Base-by-base conservation (phyloP, 2,329 filamentous ascomycete species). In the Leptosphaerulina australis region DNA sequence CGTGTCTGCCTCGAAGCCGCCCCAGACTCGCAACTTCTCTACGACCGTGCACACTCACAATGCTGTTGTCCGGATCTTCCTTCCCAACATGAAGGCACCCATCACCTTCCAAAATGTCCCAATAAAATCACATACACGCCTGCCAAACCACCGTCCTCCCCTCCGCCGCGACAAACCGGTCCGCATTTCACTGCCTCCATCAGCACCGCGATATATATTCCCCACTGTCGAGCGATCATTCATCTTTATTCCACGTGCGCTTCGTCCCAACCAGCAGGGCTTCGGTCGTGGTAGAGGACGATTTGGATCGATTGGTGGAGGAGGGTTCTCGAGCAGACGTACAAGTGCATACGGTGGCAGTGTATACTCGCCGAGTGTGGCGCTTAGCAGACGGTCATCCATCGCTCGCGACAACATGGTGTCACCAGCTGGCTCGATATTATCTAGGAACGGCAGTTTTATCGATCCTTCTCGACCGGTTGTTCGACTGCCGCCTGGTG, bases 81-180 rank as follows among this genome's bases (percentile, higher is more conserved):
- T 99, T 39, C 88, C 90, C 2, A 83, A 84, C 17, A 88, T 95
- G 83, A 83, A 85, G 62, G 81, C 82, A 22, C 83, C 91, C 5
- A 82, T 88, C 35, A 76, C 83, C 31, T 91, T 93, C 69, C 79
- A 89, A 22, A 86, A 87, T 55, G 84, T 96, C 57, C 84, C 89
- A 36, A 85, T 95, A 59, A 94, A 90, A 72, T 89, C 94, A 66
- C 93, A 99, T 74, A 97, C 91, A 30, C 91, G 93, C 63, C 83
- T 99, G 38, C 94, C 94, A 15, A 91, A 97, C 69, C 94, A 97
- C 73, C 87, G 94, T 17, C 94, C 94, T 15, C 94, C 94, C 41
- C 82, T 99, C 38, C 88, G 94, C 56, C 87, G 94, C 63, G 94
- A 99, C 77, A 99, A 97, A 71, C 94, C 94, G 6, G 94, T 97